phyloP scores from a whole-genome alignment of 2,329 filamentous ascomycete species.

The Calonectria pseudoturangicola region DNA sequence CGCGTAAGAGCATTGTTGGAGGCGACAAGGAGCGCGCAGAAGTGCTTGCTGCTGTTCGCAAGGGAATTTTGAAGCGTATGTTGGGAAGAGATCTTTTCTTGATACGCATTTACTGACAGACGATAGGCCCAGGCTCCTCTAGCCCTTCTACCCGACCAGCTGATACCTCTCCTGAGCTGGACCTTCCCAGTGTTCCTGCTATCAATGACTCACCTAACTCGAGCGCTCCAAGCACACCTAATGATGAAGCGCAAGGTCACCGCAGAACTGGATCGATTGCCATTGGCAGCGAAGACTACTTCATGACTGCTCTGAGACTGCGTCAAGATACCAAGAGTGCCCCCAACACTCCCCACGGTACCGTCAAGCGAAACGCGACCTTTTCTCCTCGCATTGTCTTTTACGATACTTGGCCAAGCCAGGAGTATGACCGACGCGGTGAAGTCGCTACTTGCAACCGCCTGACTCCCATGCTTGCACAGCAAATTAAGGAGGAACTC shows the following conservation, averaged over 20 bases:
- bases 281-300: constrained; percentile 91
- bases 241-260: constrained; percentile 82
- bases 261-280: constrained; percentile 81
- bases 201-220: constrained; percentile 87
- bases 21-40: constrained; percentile 93
- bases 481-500: constrained; percentile 99
- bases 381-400: constrained; percentile 97
- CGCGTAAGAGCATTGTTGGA: constrained; percentile 92
- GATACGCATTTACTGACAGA: constrained; percentile 45
- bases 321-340: constrained; percentile 86
- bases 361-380: constrained; percentile 77
- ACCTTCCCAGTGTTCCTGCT: constrained; percentile 76
- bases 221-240: constrained; percentile 91
- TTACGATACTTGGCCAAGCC: constrained; percentile 95
- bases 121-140: constrained; percentile 74
- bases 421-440: constrained; percentile 96
- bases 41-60: constrained; percentile 92
- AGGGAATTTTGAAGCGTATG: constrained; percentile 95
- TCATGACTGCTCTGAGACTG: constrained; percentile 84
- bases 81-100: neutral
- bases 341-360: constrained; percentile 83
- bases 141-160: constrained; percentile 78
- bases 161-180: constrained; percentile 74
- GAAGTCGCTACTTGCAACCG: constrained; percentile 99
- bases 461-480: constrained; percentile 95